Evolutionary conservation across 257 asterid species (phyloP).

Genomic region (Oldenlandia corymbosa): DNA sequence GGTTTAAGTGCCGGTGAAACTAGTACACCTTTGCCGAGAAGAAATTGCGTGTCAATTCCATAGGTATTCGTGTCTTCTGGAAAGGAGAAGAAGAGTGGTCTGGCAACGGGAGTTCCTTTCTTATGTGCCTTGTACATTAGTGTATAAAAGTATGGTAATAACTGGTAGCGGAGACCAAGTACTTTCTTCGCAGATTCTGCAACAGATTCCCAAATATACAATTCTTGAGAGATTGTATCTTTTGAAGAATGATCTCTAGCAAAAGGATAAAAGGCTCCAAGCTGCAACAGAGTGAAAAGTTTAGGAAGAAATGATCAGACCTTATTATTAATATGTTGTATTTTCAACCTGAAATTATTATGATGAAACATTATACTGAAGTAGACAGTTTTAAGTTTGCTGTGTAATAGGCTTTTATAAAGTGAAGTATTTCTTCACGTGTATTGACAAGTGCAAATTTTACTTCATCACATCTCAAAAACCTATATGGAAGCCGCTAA

Average conservation of each 20-base stretch:
- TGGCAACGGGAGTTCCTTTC: constrained; percentile 37
- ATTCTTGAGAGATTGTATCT: constrained; percentile 32
- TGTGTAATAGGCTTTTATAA: too few species aligned
- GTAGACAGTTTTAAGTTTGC: too few species aligned
- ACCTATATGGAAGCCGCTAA: too few species aligned
- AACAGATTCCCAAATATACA: constrained; percentile 43
- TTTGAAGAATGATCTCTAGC: constrained; percentile 40
- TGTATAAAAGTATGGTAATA: constrained; percentile 37
- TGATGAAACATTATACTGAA: not conserved
- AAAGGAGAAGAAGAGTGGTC: constrained; percentile 50
- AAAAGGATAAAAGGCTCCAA: constrained; percentile 54
- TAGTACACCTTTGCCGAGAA: constrained; percentile 39
- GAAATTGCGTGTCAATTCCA: constrained; percentile 35
- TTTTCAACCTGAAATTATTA: too few species aligned
- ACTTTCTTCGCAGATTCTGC: constrained; percentile 39
- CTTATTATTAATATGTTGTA: too few species aligned
- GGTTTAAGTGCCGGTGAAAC: constrained; percentile 37
- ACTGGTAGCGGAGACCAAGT: constrained; percentile 34
- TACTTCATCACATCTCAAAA: too few species aligned
- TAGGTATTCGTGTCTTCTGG: constrained; percentile 33
- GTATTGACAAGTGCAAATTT: too few species aligned
- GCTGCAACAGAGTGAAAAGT: constrained; percentile 22
- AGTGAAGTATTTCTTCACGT: too few species aligned
- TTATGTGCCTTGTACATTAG: constrained; percentile 38
- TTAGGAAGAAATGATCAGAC: too few species aligned